phyloP scores from a whole-genome alignment of 495 filamentous ascomycete species.

The Aspergillus cristatus region DNA sequence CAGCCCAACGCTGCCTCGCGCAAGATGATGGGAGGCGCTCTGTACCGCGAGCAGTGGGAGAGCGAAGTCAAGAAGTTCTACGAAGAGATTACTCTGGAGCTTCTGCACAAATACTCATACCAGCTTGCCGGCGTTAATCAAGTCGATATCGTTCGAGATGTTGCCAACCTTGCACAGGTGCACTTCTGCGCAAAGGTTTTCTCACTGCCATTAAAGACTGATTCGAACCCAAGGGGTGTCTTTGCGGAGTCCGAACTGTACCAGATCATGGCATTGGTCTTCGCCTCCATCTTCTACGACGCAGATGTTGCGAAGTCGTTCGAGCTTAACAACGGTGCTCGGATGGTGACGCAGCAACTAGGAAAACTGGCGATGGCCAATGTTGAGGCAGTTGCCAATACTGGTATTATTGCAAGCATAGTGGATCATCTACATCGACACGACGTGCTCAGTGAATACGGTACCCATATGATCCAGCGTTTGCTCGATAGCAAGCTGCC shows the following conservation, averaged over 20 bases:
- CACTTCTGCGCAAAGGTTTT: slow-evolving; percentile 55
- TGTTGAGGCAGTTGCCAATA: slow-evolving; percentile 49
- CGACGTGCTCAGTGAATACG: slow-evolving; percentile 50
- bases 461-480: slow-evolving; percentile 59
- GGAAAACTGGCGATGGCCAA: slow-evolving; percentile 50
- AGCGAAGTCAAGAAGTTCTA: slow-evolving; percentile 43
- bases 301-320: slow-evolving; percentile 56
- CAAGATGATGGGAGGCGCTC: slow-evolving; percentile 34
- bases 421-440: slow-evolving; percentile 34
- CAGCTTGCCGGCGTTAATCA: slow-evolving; percentile 46
- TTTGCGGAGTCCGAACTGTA: slow-evolving; percentile 54
- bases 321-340: slow-evolving; percentile 46
- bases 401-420: slow-evolving; percentile 39
- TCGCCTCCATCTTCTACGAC: slow-evolving; percentile 57
- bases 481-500: slow-evolving; percentile 51
- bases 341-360: slow-evolving; percentile 46
- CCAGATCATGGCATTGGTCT: slow-evolving; percentile 47
- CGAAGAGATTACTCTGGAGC: slow-evolving; percentile 40
- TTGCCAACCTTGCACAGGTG: slow-evolving; percentile 52
- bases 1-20: slow-evolving; percentile 37
- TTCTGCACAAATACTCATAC: slow-evolving; percentile 40
- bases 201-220: slow-evolving; percentile 53
- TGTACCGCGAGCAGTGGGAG: slow-evolving; percentile 45
- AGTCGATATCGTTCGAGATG: slow-evolving; percentile 53
- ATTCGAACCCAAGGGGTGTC: slow-evolving; percentile 46